Conservation (phyloP, 148 eudicot genomes). For the Rhododendron griersonianum region DNA sequence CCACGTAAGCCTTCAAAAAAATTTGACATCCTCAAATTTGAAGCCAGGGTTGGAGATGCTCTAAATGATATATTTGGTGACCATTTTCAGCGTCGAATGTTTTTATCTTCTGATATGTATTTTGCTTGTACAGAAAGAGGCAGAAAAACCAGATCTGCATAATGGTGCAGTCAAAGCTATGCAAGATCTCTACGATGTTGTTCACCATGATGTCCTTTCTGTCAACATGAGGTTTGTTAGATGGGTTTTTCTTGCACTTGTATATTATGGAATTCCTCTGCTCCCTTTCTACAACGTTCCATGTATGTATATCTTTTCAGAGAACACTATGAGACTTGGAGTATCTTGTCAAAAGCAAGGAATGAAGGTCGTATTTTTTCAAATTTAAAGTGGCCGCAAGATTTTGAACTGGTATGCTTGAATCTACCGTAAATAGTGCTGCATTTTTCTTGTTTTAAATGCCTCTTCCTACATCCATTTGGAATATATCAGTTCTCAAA, state of each 20-base stretch:
- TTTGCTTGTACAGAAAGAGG: constrained; percentile 54
- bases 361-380: constrained; percentile 83
- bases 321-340: constrained; percentile 73
- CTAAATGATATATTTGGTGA: neutral
- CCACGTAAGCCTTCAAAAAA: too few species aligned
- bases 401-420: constrained; percentile 63
- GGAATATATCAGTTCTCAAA: constrained; percentile 1
- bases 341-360: constrained; percentile 57
- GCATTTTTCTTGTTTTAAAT: neutral
- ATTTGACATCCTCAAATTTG: too few species aligned
- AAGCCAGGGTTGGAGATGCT: too few species aligned
- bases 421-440: neutral
- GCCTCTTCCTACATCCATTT: neutral
- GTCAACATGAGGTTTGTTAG: constrained; percentile 70
- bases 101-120: neutral
- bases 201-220: constrained; percentile 66
- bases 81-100: neutral
- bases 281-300: neutral
- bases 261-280: neutral
- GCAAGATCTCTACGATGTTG: constrained; percentile 91
- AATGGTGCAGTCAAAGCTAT: constrained; percentile 92
- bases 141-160: constrained; percentile 59
- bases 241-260: neutral
- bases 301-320: constrained; percentile 22
- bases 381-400: constrained; percentile 83